Evolutionary conservation across 768 basidiomycete genomes (phyloP), one percentile per base, ranked within the genome.

Genomic region (Phallus indusiatus): DNA sequence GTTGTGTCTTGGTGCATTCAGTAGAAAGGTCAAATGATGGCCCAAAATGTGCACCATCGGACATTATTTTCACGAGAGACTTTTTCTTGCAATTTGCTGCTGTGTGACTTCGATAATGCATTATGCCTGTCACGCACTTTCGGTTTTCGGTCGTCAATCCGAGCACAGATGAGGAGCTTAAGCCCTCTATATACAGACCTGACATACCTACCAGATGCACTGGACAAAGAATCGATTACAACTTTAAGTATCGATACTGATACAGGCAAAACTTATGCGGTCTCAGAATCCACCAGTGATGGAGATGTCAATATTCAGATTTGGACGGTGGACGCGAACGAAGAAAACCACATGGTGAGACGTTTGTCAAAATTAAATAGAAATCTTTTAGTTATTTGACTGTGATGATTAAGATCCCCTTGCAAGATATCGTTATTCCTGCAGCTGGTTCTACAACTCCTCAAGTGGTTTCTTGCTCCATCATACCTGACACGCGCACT

Each of bases 401-500:
- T 21, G 8, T 47, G 53, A 55, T 22, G 12, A 22, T 51, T 14
- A 37, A 42, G 28, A 33, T 16, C 12, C 46, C 50, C 50, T 55
- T 48, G 36, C 48, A 34, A 21, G 50, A 47, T 22, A 53, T 48
- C 14, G 53, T 24, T 54, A 53, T 46, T 54, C 21, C 46, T 60
- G 50, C 62, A 16, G 21, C 59, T 18, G 65, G 66, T 55, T 55
- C 60, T n/a, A 67, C 67, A 33, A 67, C 67, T 21, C 51, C 73
- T 11, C 78, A 87, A 67, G 75, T 88, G 12, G 70, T 90, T 14
- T 81, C 81, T 24, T 74, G 94, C 57, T 78, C 80, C 55, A 81
- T 90, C 52, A 73, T 93, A 24, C 76, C 86, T 4, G 94, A 96
- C 63, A 77, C 78, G n/a, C 76, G 83, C 52, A 75, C 77, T 1